Conservation (phyloP, 352 stramenopile genomes). For the Thalassiosira livingstoniorum region DNA sequence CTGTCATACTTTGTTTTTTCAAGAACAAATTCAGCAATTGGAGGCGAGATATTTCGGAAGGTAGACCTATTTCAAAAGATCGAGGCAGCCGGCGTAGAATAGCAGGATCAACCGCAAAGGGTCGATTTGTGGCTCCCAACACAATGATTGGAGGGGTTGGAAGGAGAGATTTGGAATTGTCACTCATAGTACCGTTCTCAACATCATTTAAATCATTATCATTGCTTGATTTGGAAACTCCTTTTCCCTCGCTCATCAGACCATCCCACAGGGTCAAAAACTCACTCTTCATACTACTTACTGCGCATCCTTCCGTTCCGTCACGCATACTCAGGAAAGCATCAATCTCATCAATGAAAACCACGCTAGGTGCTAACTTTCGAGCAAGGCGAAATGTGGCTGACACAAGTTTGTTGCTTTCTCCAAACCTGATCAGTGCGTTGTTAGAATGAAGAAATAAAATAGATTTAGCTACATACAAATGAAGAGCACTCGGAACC, state of each 20-base stretch:
- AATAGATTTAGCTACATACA: no score
- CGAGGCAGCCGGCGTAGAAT: conserved; percentile 96
- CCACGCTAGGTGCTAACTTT: conserved; percentile 95
- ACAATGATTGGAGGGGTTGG: conserved; percentile 90
- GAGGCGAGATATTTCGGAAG: conserved; percentile 88
- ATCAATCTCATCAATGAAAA: conserved; percentile 98
- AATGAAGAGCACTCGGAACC: no score
- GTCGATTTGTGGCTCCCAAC: conserved; percentile 95
- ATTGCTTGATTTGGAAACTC: background rate
- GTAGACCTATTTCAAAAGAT: conserved; percentile 95
- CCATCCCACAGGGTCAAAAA: conserved; percentile 98
- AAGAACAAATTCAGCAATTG: conserved; percentile 95
- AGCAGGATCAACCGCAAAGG: conserved; percentile 89
- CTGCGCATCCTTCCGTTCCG: conserved; percentile 65
- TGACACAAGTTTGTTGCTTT: conserved; percentile 95
- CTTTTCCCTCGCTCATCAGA: conserved; percentile 76
- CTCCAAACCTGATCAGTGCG: conserved; percentile 91
- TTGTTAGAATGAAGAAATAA: no score
- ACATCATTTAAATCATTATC: background rate
- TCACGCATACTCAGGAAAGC: conserved; percentile 86
- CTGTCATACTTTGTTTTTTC: conserved; percentile 87
- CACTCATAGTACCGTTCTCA: background rate
- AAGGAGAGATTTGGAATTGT: conserved; percentile 11
- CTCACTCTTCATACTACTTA: conserved; percentile 88
- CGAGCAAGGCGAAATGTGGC: conserved; percentile 92